Conservation (phyloP, 208 protist genomes). For the Porcisia hertigi region DNA sequence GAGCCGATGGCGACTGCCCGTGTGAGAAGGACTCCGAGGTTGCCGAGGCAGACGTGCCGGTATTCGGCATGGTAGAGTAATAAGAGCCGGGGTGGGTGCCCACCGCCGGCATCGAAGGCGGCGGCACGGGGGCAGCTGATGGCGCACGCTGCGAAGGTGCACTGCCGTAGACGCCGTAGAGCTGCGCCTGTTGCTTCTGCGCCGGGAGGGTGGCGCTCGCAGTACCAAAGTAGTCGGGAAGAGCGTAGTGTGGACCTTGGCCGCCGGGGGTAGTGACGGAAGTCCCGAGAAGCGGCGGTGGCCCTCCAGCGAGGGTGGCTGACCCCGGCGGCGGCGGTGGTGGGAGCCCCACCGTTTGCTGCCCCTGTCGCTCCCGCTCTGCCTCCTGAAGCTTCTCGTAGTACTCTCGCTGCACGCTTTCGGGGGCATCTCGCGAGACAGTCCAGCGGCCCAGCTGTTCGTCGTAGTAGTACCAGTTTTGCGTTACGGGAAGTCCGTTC, state of each 20-base stretch:
- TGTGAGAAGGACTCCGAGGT: conserved; percentile 6
- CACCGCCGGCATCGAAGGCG: conserved; percentile 1
- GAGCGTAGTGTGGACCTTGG: conserved; percentile 59
- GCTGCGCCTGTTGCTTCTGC: not conserved
- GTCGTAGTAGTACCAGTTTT: conserved; percentile 89
- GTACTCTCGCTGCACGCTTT: conserved; percentile 64
- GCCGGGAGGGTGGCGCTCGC: not conserved
- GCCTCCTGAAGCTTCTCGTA: conserved; percentile 58
- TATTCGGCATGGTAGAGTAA: conserved; percentile 3
- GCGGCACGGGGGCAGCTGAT: conserved; percentile 1
- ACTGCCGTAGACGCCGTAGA: not conserved
- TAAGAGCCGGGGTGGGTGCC: not conserved
- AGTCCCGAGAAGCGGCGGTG: not conserved
- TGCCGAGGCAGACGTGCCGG: conserved; percentile 6
- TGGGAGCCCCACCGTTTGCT: conserved; percentile 41
- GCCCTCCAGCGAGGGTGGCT: not conserved
- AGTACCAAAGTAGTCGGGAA: conserved; percentile 68
- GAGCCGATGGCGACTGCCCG: not conserved
- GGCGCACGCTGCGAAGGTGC: not conserved
- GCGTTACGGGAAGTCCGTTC: conserved; percentile 76
- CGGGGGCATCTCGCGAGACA: conserved; percentile 70
- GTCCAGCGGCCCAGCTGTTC: conserved; percentile 69
- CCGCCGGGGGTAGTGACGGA: not conserved
- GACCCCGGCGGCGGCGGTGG: conserved; percentile 26
- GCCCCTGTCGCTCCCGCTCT: conserved; percentile 54